Base-by-base conservation (phyloP, 139 green algal species). In the Coccomyxa sp. region DNA sequence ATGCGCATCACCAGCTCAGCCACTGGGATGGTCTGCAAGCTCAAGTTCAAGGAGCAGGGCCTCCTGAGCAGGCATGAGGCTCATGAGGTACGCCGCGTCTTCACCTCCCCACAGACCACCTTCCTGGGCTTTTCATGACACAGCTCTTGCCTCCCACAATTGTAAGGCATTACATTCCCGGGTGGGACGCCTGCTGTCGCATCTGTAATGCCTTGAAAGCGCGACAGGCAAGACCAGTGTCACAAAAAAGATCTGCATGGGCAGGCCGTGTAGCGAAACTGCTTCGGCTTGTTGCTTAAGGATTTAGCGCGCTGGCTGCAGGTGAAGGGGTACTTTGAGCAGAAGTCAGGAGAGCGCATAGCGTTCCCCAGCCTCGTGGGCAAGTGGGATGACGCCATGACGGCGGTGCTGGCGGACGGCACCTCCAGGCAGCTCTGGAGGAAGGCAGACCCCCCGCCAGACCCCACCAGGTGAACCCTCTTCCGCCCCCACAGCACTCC, bases 21-120 rank as follows among this genome's bases (percentile, higher is more conserved):
- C 41, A 77, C 73, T 24, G 82, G 84, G 24, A 40, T 89, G 33
- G 84, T 73, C 5, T 75, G 72, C 34, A 80, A 82, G 40, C 58
- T 95, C 36, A 86, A 84, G 38, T 97, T 96, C 87, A 91, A 89
- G 79, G 88, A 91, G 73, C 86, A 86, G 27, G 86, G 84, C 8
- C 73, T 93, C 35, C 82, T 94, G 31, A 81, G 81, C 44, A 83
- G 87, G 55, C 80, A 82, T 39, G 83, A 90, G 54, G 82, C 82
- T 5, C 90, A 91, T 36, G 82, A 92, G 86, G 90, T 94, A 55
- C 0, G 78, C 0, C 2, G 34, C 22, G 35, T 29, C 33, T 36
- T 37, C 55, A 44, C 0, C 34, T 70, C 38, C 50, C 36, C 5
- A 55, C 38, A n/a, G n/a, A 24, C 7, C 12, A 29, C 39, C 39